A percentile compares a stretch with the other conserved stretches of the same genome.
Evolutionary conservation across 768 basidiomycete species (phyloP).

Genomic region (Mycena latifolia): DNA sequence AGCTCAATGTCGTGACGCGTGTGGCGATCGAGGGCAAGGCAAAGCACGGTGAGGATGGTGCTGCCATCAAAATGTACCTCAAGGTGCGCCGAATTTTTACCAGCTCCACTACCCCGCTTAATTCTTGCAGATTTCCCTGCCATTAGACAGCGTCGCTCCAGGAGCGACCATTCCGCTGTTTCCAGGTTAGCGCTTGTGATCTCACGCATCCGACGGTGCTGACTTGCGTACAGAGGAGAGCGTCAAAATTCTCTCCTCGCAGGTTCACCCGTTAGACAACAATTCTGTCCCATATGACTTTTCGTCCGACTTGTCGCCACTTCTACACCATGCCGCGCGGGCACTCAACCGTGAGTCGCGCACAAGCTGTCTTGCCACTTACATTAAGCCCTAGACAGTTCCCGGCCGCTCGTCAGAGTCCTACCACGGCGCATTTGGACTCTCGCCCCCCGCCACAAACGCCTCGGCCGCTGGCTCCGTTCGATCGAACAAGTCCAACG

Average conservation of each 20-base stretch:
- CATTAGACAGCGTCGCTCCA: constrained; percentile 74
- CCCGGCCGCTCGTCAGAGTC: constrained; percentile 70
- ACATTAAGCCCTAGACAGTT: constrained; percentile 41
- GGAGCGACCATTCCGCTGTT: constrained; percentile 80
- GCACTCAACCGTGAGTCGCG: constrained; percentile 61
- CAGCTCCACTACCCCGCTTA: neutral
- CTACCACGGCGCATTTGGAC: constrained; percentile 69
- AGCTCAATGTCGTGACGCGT: constrained; percentile 66
- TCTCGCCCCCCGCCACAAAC: constrained; percentile 50
- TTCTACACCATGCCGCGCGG: constrained; percentile 76
- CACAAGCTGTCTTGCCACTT: neutral
- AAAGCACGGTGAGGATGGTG: constrained; percentile 74
- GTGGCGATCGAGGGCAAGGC: constrained; percentile 82
- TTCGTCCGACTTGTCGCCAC: constrained; percentile 70
- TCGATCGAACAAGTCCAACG: constrained; percentile 53
- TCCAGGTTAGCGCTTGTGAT: constrained; percentile 62
- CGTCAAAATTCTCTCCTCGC: constrained; percentile 77
- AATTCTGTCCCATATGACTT: constrained; percentile 83
- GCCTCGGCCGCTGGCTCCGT: constrained; percentile 46
- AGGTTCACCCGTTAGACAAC: constrained; percentile 82
- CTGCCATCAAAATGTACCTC: constrained; percentile 79
- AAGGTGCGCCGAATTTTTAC: constrained; percentile 61
- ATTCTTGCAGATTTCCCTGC: constrained; percentile 67
- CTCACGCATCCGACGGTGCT: neutral
- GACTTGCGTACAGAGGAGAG: constrained; percentile 73